A percentile compares a stretch with the other conserved stretches of the same genome.
Conservation (phyloP, 768 basidiomycete species). For the Gyrodon lividus region DNA sequence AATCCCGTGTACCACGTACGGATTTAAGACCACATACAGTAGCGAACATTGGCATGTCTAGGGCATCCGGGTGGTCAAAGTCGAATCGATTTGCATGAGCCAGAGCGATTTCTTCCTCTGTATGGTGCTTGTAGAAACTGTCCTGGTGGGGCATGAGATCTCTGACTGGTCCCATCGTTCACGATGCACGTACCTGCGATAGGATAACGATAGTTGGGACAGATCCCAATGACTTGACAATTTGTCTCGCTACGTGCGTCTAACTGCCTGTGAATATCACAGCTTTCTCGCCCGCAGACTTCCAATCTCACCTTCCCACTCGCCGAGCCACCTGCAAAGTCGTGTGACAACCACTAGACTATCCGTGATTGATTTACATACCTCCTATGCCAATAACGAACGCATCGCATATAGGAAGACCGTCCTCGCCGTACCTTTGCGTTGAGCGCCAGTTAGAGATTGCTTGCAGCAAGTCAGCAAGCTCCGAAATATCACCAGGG, state of each 20-base stretch:
- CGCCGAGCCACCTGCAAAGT: conserved; percentile 68
- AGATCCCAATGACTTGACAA: conserved; percentile 76
- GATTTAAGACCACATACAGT: conserved; percentile 46
- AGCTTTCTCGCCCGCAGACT: neutral
- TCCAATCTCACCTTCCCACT: conserved; percentile 70
- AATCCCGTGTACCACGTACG: neutral
- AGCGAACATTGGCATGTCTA: conserved; percentile 88
- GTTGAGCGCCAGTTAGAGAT: conserved; percentile 13
- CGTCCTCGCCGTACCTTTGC: conserved; percentile 76
- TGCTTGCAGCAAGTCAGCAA: conserved; percentile 2
- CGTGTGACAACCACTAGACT: neutral
- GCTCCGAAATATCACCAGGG: conserved; percentile 57
- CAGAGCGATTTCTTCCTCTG: conserved; percentile 73
- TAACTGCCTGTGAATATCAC: conserved; percentile 26
- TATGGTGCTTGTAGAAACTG: conserved; percentile 87
- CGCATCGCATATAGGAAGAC: conserved; percentile 64
- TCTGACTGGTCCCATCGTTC: neutral
- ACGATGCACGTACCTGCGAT: conserved; percentile 58
- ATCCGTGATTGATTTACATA: conserved; percentile 30
- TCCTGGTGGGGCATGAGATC: conserved; percentile 50
- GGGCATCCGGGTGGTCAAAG: conserved; percentile 90
- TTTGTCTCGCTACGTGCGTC: conserved; percentile 86
- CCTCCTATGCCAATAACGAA: conserved; percentile 87
- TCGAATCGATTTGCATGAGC: conserved; percentile 81
- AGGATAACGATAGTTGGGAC: conserved; percentile 89